Evolutionary conservation across 345 rosid species (phyloP), one percentile per base, ranked within the genome.

Genomic region (Diplotaxis tenuifolia): DNA sequence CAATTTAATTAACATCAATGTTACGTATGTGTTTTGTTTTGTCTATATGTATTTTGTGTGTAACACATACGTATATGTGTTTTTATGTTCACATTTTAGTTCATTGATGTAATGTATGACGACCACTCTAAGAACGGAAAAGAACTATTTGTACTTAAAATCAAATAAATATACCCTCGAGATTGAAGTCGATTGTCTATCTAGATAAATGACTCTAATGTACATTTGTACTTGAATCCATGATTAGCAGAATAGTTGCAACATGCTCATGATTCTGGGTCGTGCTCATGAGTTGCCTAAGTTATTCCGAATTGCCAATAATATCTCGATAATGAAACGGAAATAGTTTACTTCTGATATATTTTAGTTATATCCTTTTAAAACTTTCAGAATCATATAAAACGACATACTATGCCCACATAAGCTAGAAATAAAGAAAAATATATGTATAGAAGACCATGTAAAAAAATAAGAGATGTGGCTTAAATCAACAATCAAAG

Each of bases 271-370:
- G 28, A 69, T 69, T 62, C 52, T 11, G 12, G 60, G 65, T 75
- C 65, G 70, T 63, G 75, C 52, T 70, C 22, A 63, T 21, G 53
- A 62, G 54, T 69, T 69, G 75, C 70, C 65, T 55, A 62, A 75
- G 58, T 62, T 68, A 15, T 40, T 54, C 49, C 0, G 15, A 20
- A 31, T 21, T 45, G 22, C 55, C 21, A 60, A 31, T 27, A n/a
- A 18, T 58, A 50, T 52, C n/a, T 6, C 0, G 36, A 68, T 4
- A 57, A 49, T 14, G 47, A 31, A 49, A 64, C 67, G 6, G 47
- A 53, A 73, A 25, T 60, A 11, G 15, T 40, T n/a, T 14, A 61
- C 42, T 67, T 22, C 19, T 42, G 29, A 1, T 25, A 7, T 22
- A 22, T 7, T 28, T 23, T 28, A 58, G 4, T 28, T 27, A 50